These are phyloP conservation scores for Flaveria brownii DNA, from an alignment of 129 eudicot species.

Conservation along the genomic window DNA sequence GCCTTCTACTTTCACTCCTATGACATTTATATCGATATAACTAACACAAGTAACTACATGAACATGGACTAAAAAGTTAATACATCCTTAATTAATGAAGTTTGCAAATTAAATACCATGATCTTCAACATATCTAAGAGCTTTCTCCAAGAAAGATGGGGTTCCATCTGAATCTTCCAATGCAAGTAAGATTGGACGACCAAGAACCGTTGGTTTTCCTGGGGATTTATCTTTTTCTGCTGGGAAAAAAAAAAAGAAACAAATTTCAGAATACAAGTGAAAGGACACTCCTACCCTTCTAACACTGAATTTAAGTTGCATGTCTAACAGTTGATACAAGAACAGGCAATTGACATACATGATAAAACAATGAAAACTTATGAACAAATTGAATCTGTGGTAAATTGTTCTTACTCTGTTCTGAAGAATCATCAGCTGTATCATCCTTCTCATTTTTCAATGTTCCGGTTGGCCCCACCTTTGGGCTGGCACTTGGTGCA, in stretches of 20 bases:
- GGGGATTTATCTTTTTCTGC: constrained; percentile 61
- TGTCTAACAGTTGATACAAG: background rate
- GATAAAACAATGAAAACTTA: constrained; percentile 4
- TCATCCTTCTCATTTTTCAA: constrained; percentile 58
- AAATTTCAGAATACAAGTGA: background rate
- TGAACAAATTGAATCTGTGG: constrained; percentile 2
- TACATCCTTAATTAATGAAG: constrained; percentile 12
- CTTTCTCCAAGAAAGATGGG: constrained; percentile 95
- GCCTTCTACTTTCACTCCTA: constrained; percentile 92
- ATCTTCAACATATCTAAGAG: constrained; percentile 82
- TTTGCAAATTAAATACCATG: constrained; percentile 51
- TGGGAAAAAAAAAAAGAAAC: constrained; percentile 9
- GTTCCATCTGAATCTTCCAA: constrained; percentile 93
- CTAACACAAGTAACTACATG: background rate
- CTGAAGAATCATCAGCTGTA: constrained; percentile 54
- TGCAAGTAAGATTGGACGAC: constrained; percentile 92
- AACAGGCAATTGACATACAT: constrained; percentile 3
- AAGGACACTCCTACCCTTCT: background rate
- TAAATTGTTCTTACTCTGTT: constrained; percentile 52
- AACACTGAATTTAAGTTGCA: background rate
- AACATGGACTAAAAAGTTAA: background rate
- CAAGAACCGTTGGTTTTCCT: constrained; percentile 64
- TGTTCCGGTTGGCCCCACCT: constrained; percentile 54
- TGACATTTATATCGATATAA: constrained; percentile 20
- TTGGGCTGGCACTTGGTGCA: constrained; percentile 71